Evolutionary conservation across 768 basidiomycete genomes (phyloP).

Genomic region (Obba rivulosa): DNA sequence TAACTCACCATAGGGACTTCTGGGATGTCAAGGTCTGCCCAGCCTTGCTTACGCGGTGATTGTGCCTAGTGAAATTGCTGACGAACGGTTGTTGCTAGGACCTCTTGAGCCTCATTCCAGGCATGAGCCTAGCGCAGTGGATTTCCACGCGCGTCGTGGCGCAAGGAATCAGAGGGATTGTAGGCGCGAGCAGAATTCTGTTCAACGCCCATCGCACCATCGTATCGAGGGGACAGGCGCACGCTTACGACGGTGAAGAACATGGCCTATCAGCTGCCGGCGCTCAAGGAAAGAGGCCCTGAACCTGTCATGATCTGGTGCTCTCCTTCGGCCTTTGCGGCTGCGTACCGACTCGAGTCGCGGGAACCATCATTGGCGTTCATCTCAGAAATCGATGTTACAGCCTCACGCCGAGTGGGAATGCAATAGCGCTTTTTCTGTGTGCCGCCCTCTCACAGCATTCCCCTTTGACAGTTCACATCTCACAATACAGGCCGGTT

Average conservation of each 20-base stretch:
- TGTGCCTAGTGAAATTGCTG: background rate
- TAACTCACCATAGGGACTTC: constrained; percentile 74
- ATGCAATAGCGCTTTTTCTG: too few relatives aligned
- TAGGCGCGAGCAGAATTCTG: constrained; percentile 11
- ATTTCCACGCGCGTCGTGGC: constrained; percentile 59
- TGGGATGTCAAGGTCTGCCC: constrained; percentile 59
- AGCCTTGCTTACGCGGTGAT: background rate
- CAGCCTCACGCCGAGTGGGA: too few relatives aligned
- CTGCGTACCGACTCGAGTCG: too few relatives aligned
- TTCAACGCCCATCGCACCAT: too few relatives aligned
- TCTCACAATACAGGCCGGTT: too few relatives aligned
- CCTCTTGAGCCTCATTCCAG: constrained; percentile 67
- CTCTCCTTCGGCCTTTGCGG: too few relatives aligned
- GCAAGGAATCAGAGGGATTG: constrained; percentile 36
- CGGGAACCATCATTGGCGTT: too few relatives aligned
- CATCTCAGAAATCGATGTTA: too few relatives aligned
- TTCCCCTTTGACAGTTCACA: too few relatives aligned
- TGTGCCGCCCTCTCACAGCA: too few relatives aligned
- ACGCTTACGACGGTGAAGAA: constrained; percentile 8
- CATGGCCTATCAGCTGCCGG: constrained; percentile 8
- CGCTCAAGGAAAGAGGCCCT: constrained; percentile 2
- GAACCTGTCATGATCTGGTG: too few relatives aligned
- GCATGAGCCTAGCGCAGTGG: constrained; percentile 64
- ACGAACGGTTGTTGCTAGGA: constrained; percentile 30
- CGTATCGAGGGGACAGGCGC: background rate